Evolutionary conservation across 306 rosid genomes (phyloP).

Genomic region (Macrotyloma uniflorum): DNA sequence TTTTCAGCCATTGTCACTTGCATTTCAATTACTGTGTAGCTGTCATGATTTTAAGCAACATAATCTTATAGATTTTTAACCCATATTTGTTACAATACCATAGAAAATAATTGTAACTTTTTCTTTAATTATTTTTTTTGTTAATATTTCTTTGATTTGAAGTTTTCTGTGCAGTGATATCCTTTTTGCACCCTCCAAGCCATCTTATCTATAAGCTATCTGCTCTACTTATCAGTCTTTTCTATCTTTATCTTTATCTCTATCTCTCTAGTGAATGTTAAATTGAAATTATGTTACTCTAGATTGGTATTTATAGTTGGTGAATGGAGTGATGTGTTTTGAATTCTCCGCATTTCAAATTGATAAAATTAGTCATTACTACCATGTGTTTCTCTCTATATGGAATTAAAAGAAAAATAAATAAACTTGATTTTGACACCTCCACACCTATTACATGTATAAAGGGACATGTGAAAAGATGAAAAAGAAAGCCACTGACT

Average conservation of each 20-base stretch:
- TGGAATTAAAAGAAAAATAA: conserved; percentile 3
- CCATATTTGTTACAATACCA: not conserved
- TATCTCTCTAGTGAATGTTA: conserved; percentile 32
- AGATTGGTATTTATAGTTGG: conserved; percentile 60
- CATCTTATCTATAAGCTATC: too few relatives aligned
- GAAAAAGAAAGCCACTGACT: not conserved
- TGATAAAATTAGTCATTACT: conserved; percentile 19
- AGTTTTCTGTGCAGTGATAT: conserved; percentile 63
- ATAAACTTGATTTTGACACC: not conserved
- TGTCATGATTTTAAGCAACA: not conserved
- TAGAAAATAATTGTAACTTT: conserved; percentile 25
- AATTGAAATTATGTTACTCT: conserved; percentile 29
- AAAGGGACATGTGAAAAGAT: not conserved
- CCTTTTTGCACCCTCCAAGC: conserved; percentile 63
- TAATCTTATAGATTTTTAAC: not conserved
- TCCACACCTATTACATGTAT: not conserved
- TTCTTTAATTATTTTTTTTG: conserved; percentile 14
- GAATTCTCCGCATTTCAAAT: conserved; percentile 36
- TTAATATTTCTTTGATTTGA: conserved; percentile 42
- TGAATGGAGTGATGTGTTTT: conserved; percentile 31
- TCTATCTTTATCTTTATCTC: not conserved
- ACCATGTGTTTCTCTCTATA: conserved; percentile 50
- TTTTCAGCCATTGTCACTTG: not conserved
- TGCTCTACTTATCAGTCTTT: conserved; percentile 24
- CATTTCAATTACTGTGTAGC: not conserved